phyloP scores from a whole-genome alignment of 2,329 filamentous ascomycete genomes.

The Kalmusia sp. region DNA sequence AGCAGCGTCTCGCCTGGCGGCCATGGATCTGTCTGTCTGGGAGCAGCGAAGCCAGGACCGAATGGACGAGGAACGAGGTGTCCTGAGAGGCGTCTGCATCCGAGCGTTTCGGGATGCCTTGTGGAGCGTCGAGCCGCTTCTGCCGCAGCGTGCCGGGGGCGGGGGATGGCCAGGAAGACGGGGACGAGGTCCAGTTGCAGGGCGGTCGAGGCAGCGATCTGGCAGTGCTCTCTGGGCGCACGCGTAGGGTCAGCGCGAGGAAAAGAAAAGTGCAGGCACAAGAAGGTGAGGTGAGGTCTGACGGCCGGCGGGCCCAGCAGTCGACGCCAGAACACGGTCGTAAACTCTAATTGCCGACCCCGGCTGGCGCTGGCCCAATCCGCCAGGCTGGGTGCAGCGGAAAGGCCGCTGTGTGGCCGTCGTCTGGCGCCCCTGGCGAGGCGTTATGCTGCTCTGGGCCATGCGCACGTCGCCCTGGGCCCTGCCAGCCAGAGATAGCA shows the following conservation, averaged over 20 bases:
- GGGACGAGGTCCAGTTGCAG: neutral
- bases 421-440: conserved; percentile 4
- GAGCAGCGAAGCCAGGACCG: conserved; percentile 22
- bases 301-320: conserved; percentile 17
- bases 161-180: too few relatives aligned
- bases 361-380: conserved; percentile 25
- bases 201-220: neutral
- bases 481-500: conserved; percentile 18
- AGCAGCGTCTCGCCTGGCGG: conserved; percentile 2
- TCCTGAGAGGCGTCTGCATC: conserved; percentile 39
- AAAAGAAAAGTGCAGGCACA: neutral
- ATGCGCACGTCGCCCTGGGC: neutral
- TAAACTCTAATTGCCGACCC: conserved; percentile 37
- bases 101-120: conserved; percentile 34
- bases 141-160: conserved; percentile 22
- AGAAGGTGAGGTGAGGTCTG: conserved; percentile 12
- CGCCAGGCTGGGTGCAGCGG: conserved; percentile 25
- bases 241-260: neutral
- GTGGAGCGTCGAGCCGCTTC: conserved; percentile 32
- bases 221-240: conserved; percentile 1
- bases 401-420: conserved; percentile 26
- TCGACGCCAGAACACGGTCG: conserved; percentile 25
- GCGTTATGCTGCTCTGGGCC: conserved; percentile 5
- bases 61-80: conserved; percentile 29
- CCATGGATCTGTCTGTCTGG: conserved; percentile 6